These are phyloP conservation scores for Clavispora asparagi DNA, from an alignment of 805 yeast genomes.

Conservation along the genomic window DNA sequence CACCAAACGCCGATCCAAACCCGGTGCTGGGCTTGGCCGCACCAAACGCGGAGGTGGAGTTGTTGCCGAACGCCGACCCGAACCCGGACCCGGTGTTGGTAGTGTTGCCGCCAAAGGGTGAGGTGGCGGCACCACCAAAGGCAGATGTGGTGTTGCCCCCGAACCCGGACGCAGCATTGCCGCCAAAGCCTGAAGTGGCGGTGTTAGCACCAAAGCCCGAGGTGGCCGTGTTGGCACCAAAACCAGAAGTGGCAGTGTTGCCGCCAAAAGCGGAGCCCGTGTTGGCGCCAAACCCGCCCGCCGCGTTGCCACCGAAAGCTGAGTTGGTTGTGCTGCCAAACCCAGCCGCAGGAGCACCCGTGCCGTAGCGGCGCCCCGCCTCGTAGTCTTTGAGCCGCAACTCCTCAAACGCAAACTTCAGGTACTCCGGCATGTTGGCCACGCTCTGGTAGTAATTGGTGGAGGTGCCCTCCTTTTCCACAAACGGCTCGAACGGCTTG, in stretches of 20 bases:
- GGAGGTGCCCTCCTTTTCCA: slow-evolving; percentile 66
- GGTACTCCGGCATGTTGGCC: slow-evolving; percentile 86
- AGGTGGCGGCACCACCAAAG: slow-evolving; percentile 15
- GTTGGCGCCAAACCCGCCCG: slow-evolving; percentile 10
- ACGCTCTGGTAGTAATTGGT: slow-evolving; percentile 65
- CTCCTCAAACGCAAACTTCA: slow-evolving; percentile 78
- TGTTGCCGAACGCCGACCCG: slow-evolving; percentile 8
- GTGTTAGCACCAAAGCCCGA: slow-evolving; percentile 21
- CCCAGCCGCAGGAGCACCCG: slow-evolving; percentile 23
- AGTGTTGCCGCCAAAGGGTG: slow-evolving; percentile 4
- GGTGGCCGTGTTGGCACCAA: slow-evolving; percentile 20
- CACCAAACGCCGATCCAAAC: slow-evolving; percentile 3
- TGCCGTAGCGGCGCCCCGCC: slow-evolving; percentile 62
- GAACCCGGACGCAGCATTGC: slow-evolving; percentile 24
- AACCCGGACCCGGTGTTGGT: slow-evolving; percentile 13
- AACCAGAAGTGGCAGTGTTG: slow-evolving; percentile 16
- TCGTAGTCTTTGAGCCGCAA: slow-evolving; percentile 84
- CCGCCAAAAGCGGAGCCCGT: slow-evolving; percentile 19
- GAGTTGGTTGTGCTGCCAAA: slow-evolving; percentile 14
- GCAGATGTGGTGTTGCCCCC: slow-evolving; percentile 29
- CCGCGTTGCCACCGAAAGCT: slow-evolving; percentile 13
- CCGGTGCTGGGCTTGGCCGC: slow-evolving; percentile 18
- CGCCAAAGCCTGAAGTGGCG: slow-evolving; percentile 20
- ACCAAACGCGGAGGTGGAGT: slow-evolving; percentile 10
- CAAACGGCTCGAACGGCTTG: slow-evolving; percentile 62